Percentiles rank a stretch among this genome's conserved stretches.
phyloP scores from a whole-genome alignment of 805 yeast species.

The Deakozyma indianensis region DNA sequence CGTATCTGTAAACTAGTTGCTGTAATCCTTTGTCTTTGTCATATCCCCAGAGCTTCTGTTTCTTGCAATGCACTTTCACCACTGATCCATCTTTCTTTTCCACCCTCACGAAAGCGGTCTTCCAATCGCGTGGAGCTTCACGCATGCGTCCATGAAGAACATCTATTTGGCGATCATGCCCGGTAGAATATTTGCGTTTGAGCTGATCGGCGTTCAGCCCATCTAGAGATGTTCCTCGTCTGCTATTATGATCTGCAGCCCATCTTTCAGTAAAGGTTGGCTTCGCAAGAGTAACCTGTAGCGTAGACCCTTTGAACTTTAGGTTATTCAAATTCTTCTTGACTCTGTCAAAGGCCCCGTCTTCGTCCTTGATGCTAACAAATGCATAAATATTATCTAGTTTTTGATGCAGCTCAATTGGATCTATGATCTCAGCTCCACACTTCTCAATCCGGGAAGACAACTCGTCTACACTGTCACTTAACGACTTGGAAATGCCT shows the following conservation, averaged over 20 bases:
- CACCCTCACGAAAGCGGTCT: conserved; percentile 49
- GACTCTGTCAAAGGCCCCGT: conserved; percentile 33
- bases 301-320: conserved; percentile 56
- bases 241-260: conserved; percentile 30
- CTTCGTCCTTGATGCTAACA: conserved; percentile 40
- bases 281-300: conserved; percentile 50
- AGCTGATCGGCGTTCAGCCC: conserved; percentile 14
- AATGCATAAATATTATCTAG: conserved; percentile 54
- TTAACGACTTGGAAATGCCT: conserved; percentile 41
- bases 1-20: conserved; percentile 51
- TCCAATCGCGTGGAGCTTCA: conserved; percentile 35
- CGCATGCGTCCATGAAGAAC: conserved; percentile 49
- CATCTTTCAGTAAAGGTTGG: conserved; percentile 34
- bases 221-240: conserved; percentile 28
- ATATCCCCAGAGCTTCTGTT: conserved; percentile 84
- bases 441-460: conserved; percentile 42
- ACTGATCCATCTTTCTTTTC: conserved; percentile 33
- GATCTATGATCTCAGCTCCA: conserved; percentile 34
- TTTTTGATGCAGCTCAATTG: conserved; percentile 41
- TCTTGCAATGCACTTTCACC: conserved; percentile 44
- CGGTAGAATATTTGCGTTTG: conserved; percentile 21
- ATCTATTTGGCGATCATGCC: conserved; percentile 18
- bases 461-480: conserved; percentile 32
- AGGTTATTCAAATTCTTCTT: conserved; percentile 52
- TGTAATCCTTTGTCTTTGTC: conserved; percentile 48